These are phyloP conservation scores for Kalaharituber pfeilii DNA, from an alignment of 2,329 filamentous ascomycete genomes.

Conservation along the genomic window DNA sequence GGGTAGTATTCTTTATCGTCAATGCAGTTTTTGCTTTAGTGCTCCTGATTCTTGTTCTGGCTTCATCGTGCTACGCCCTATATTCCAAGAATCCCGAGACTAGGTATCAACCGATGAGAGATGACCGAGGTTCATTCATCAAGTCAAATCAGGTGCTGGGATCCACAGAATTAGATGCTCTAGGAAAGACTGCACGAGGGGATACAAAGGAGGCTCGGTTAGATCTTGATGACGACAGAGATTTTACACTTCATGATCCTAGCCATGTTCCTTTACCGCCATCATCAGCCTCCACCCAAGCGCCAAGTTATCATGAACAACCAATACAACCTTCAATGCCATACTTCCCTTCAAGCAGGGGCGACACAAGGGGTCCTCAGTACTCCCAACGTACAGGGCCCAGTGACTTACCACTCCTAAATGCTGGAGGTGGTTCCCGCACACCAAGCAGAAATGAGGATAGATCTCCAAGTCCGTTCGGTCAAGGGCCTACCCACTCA, in stretches of 20 bases:
- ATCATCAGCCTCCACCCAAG: constrained; percentile 11
- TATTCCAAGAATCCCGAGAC: constrained; percentile 87
- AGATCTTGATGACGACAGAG: constrained; percentile 45
- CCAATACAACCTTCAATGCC: neutral
- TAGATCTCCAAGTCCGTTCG: constrained; percentile 12
- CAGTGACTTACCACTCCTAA: neutral
- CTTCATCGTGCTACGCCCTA: constrained; percentile 61
- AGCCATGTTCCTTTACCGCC: constrained; percentile 16
- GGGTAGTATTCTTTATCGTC: constrained; percentile 72
- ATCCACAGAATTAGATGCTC: constrained; percentile 74
- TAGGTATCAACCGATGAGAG: constrained; percentile 89
- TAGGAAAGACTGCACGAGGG: constrained; percentile 74
- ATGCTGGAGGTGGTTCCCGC: neutral
- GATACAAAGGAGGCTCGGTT: constrained; percentile 48
- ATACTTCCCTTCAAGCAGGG: neutral
- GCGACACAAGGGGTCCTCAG: neutral
- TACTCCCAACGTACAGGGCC: neutral
- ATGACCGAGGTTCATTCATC: constrained; percentile 92
- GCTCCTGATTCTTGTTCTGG: constrained; percentile 63
- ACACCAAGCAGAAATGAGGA: constrained; percentile 9
- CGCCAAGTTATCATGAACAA: neutral
- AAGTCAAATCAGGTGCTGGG: constrained; percentile 69
- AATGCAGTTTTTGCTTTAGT: constrained; percentile 73
- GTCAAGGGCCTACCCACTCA: neutral
- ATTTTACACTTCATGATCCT: constrained; percentile 8